Conservation (phyloP, 768 basidiomycete genomes). For the Lactarius quietus region DNA sequence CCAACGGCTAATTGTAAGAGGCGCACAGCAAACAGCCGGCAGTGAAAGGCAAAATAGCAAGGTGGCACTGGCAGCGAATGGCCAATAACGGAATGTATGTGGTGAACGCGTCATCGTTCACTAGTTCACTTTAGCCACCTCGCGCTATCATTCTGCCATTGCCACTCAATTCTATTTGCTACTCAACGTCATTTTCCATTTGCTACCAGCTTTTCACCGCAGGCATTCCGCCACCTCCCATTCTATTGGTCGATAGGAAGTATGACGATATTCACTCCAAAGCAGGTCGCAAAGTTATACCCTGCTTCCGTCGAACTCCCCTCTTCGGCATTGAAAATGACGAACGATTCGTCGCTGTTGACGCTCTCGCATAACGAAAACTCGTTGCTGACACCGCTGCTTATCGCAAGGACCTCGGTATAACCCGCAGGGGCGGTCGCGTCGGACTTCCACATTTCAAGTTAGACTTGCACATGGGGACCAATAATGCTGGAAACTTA, state of each 20-base stretch:
- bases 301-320: background rate
- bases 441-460: slow-evolving; percentile 1
- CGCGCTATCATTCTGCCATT: too few relatives aligned
- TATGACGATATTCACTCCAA: background rate
- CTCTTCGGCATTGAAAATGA: slow-evolving; percentile 1
- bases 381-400: slow-evolving; percentile 3
- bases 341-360: background rate
- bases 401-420: background rate
- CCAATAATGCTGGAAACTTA: background rate
- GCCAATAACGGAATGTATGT: too few relatives aligned
- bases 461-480: background rate
- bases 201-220: too few relatives aligned
- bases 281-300: slow-evolving; percentile 1
- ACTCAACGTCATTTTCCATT: too few relatives aligned
- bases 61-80: too few relatives aligned
- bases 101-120: too few relatives aligned
- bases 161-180: too few relatives aligned
- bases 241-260: background rate
- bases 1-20: too few relatives aligned
- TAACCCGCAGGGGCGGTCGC: slow-evolving; percentile 8
- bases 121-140: too few relatives aligned
- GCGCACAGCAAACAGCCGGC: too few relatives aligned
- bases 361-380: background rate
- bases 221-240: too few relatives aligned
- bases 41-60: too few relatives aligned